Base-by-base conservation (phyloP, 345 rosid genomes). In the Camelina laxa region DNA sequence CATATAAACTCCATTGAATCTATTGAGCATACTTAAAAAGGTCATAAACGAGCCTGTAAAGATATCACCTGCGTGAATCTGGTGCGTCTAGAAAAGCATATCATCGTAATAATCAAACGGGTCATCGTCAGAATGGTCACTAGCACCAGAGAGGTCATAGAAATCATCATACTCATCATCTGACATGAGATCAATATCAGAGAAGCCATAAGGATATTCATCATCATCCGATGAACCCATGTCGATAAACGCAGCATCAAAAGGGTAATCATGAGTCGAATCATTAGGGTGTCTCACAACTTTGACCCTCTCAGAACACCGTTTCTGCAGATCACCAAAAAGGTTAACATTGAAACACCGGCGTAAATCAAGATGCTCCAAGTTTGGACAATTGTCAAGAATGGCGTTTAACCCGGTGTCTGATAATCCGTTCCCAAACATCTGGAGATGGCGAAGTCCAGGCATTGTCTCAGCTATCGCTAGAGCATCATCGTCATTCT, bases 71-170 rank as follows among this genome's bases (percentile, higher is more conserved):
- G 27, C 27, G 14, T 11, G 7, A 50, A 60, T 20, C 36, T 10
- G 24, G 21, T 68, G 74, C 67, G 10, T 68, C 68, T 69, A 61
- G 49, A 50, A 30, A 41, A 21, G 30, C 38, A 14, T 1, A 5
- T 42, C 69, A 53, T 61, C 58, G 2, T 14, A 38, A 10, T 9
- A 15, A 35, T 53, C 69, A n/a, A 53, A 22, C 42, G 22, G 50
- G 41, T 42, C 78, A 36, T 31, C 41, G 20, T 82, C 86, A 38
- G 82, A 81, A 16, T 48, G 22, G 31, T 61, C 75, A 57, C 79
- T 56, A 22, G 49, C 82, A 57, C 49, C 79, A 0, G 85, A 72
- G 71, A 79, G 58, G 33, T 59, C 85, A 73, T 77, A 36, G 60
- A 53, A 63, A 45, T 77, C 71, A 36, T 82, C 86, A 39, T 11